Evolutionary conservation across 2,329 filamentous ascomycete genomes (phyloP).

Genomic region (Beauveria pseudobassiana): DNA sequence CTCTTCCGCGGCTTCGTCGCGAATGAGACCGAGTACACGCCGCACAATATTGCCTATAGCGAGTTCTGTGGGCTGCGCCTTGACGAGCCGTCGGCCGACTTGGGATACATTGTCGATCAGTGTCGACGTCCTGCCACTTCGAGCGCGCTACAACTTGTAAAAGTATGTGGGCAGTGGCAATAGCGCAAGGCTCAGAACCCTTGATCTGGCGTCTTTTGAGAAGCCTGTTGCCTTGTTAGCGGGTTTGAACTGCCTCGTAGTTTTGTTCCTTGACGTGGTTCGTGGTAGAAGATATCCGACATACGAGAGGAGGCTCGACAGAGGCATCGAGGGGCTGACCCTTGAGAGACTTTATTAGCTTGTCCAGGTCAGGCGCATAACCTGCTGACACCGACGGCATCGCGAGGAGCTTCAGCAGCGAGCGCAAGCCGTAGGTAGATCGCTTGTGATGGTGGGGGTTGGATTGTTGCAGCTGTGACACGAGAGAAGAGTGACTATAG

Average conservation of each 20-base stretch:
- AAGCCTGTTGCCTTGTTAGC: conserved; percentile 46
- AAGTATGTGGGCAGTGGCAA: conserved; percentile 84
- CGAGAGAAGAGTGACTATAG: background rate
- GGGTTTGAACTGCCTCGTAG: too few relatives aligned
- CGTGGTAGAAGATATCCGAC: conserved; percentile 21
- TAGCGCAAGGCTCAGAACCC: conserved; percentile 79
- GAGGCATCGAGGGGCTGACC: conserved; percentile 69
- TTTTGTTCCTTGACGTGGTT: background rate
- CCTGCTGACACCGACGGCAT: conserved; percentile 30
- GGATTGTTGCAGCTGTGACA: background rate
- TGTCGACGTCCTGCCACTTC: conserved; percentile 66
- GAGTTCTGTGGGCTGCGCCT: conserved; percentile 83
- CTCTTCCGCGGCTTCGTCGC: conserved; percentile 82
- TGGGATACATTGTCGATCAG: conserved; percentile 74
- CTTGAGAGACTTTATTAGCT: conserved; percentile 74
- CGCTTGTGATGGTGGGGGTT: background rate
- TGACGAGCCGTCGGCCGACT: conserved; percentile 68
- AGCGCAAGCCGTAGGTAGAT: background rate
- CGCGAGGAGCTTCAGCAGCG: conserved; percentile 9
- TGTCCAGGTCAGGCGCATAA: conserved; percentile 63
- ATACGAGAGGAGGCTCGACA: conserved; percentile 78
- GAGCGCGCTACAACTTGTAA: conserved; percentile 78
- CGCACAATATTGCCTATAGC: conserved; percentile 92
- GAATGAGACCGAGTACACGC: conserved; percentile 80
- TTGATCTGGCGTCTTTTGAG: conserved; percentile 87